Base-by-base conservation (phyloP, 1,284 basidiomycete species). In the Trametes versicolor region DNA sequence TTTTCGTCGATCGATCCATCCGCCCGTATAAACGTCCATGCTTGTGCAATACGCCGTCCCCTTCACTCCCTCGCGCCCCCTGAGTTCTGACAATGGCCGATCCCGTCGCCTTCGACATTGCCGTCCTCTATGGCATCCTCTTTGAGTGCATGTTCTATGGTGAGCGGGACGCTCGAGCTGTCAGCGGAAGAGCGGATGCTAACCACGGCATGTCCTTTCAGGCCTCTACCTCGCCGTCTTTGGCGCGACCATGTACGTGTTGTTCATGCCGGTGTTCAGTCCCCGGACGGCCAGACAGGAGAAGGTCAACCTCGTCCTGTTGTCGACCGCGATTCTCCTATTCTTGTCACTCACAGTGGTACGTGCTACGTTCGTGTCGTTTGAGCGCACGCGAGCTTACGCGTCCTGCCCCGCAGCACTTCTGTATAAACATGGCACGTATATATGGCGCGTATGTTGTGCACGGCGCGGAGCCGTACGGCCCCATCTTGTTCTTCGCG, bases 91-190 rank as follows among this genome's bases (percentile, higher is more conserved):
- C 41, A 17, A 43, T 43, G 41, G 41, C 41, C 41, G 41, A 43
- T 43, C 41, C 41, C 41, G 41, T 43, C 19, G 15, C 41, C 41
- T 43, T 43, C 19, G 41, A 43, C 41, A 17, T 43, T n/a, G 41
- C 41, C 41, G 41, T 43, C 17, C 41, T 43, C 19, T 43, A 43
- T 43, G 41, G 41, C 41, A 43, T 43, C 19, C 41, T 43, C 17
- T 43, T 43, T 17, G 41, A 43, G 19, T 43, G 41, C 41, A 43
- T 43, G 41, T 43, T 43, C 41, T 43, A 43, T 43, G 41, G 41
- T 43, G 17, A 43, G 41, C 19, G 17, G 3, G 6, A n/a, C 17
- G 19, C 2, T 3, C 3, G 19, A 13, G 41, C 15, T 8, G 41
- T n/a, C 15, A 43, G 15, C 17, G 41, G 41, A 19, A 19, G 29